Base-by-base conservation (phyloP, 805 yeast species). In the Starmerella bombi region DNA sequence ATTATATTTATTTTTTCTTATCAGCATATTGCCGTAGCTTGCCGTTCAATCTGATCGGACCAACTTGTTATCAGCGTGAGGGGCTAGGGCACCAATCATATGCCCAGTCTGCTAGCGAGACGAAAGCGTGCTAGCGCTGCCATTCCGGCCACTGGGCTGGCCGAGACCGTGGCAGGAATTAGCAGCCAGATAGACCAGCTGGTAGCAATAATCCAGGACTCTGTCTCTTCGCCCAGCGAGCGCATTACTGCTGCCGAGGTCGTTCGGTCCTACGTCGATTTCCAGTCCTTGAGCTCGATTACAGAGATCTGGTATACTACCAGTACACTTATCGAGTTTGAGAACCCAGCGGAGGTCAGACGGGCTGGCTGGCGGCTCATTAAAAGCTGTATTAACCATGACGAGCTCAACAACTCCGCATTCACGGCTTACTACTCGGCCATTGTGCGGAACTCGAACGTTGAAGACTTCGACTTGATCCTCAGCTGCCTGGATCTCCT, bases 231-330 rank as follows among this genome's bases (percentile, higher is more conserved):
- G 2, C 46, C 54, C n/a, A 50, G 58, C 27, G 60, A 59, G 17
- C 51, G 61, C 19, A 51, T 61, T 1, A 62, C 67, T 1, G 75
- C 80, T 0, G 75, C 80, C 0, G 63, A 62, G 2, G 58, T 66
- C 17, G 58, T 83, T 32, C 60, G 70, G 5, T 66, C 66, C 2
- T 63, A 73, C 3, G 57, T 82, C 2, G 67, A 67, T 18, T 70
- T 66, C 36, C 67, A 66, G 37, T 63, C 76, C 3, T 67, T 75
- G 2, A 65, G 77, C 0, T 70, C 79, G 2, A 66, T 81, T 3
- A 75, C 82, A 0, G 85, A 80, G 46, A 65, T 82, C 1, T 83
- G 94, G 94, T 74, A 77, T 55, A 60, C 75, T 38, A 77, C 79
- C 0, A 62, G 71, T 44, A 72, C 68, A 37, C 58, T 77, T 55